A percentile compares a stretch with the other conserved stretches of the same genome.
These are phyloP conservation scores for Periconia sp. DNA, from an alignment of 2,329 filamentous ascomycete genomes.

Conservation along the genomic window DNA sequence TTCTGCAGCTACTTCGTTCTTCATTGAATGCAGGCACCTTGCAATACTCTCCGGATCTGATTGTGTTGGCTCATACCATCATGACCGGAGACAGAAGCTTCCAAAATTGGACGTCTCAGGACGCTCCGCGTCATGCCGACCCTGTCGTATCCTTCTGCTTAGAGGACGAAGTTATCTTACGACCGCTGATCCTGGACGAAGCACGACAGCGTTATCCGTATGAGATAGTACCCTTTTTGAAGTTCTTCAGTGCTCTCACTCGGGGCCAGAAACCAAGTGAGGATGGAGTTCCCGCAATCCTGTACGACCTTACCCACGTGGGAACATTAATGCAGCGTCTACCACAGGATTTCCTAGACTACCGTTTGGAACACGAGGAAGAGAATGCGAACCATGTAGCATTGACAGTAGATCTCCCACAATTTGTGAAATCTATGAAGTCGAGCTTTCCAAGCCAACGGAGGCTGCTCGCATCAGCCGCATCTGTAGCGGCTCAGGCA, in stretches of 20 bases:
- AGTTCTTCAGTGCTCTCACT: slow-evolving; percentile 70
- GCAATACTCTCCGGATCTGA: slow-evolving; percentile 74
- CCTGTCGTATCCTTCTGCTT: slow-evolving; percentile 60
- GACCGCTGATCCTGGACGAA: slow-evolving; percentile 67
- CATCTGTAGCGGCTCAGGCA: slow-evolving; percentile 26
- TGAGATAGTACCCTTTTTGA: slow-evolving; percentile 80
- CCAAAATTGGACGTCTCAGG: slow-evolving; percentile 37
- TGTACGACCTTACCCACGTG: slow-evolving; percentile 71
- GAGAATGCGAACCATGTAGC: slow-evolving; percentile 82
- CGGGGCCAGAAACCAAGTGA: slow-evolving; percentile 52
- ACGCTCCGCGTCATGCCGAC: slow-evolving; percentile 25
- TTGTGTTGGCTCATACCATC: slow-evolving; percentile 70
- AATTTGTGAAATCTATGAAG: slow-evolving; percentile 57
- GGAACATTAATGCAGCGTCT: slow-evolving; percentile 78
- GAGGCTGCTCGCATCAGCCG: slow-evolving; percentile 26
- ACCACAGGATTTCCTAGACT: slow-evolving; percentile 73
- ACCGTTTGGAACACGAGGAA: slow-evolving; percentile 81
- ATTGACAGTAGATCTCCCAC: slow-evolving; percentile 67
- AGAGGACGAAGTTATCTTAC: slow-evolving; percentile 60
- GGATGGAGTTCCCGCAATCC: slow-evolving; percentile 57
- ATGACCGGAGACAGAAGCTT: slow-evolving; percentile 58
- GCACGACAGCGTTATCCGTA: slow-evolving; percentile 82
- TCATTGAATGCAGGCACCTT: slow-evolving; percentile 65
- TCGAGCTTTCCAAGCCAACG: slow-evolving; percentile 29
- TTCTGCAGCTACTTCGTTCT: slow-evolving; percentile 74